Percentiles rank a stretch among this genome's conserved stretches.
These are phyloP conservation scores for Poa pratensis DNA, from an alignment of 176 grass and related monocot genomes.

Conservation along the genomic window DNA sequence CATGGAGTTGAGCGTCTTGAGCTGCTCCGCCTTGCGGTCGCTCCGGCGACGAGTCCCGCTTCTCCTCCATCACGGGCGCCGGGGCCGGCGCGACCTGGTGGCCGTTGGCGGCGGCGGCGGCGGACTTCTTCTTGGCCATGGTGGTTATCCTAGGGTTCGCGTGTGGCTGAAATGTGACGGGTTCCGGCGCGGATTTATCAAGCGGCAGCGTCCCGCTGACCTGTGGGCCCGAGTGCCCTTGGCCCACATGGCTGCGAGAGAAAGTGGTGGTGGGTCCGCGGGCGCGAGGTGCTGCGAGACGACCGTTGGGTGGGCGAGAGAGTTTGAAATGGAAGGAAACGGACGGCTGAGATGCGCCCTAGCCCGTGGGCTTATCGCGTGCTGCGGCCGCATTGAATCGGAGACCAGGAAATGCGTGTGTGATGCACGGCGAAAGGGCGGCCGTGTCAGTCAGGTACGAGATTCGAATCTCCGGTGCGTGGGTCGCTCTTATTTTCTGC, in stretches of 20 bases:
- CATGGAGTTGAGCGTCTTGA: conserved; percentile 67
- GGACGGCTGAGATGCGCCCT: conserved; percentile 36
- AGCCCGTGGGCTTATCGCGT: not conserved
- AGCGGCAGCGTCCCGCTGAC: not conserved
- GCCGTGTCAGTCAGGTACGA: not conserved
- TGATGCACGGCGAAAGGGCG: not conserved
- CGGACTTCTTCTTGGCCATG: conserved; percentile 77
- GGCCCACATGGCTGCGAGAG: not conserved
- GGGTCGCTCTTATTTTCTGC: not conserved
- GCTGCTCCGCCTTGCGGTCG: conserved; percentile 47
- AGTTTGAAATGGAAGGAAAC: conserved; percentile 39
- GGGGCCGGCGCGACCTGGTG: not conserved
- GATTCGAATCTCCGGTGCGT: not conserved
- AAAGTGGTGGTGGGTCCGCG: not conserved
- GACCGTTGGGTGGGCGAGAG: conserved; percentile 46
- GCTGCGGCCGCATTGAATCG: conserved; percentile 5
- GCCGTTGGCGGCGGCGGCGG: conserved; percentile 18
- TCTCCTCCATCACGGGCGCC: not conserved
- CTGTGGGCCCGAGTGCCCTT: too few species aligned
- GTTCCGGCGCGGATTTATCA: conserved; percentile 36
- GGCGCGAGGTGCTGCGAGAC: not conserved
- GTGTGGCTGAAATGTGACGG: conserved; percentile 30
- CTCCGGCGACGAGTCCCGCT: conserved; percentile 21
- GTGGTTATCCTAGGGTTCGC: conserved; percentile 46
- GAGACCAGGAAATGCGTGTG: not conserved